Percentiles rank a stretch among this genome's conserved stretches.
Evolutionary conservation across 2,329 filamentous ascomycete species (phyloP).

Genomic region (Phoma sp.): DNA sequence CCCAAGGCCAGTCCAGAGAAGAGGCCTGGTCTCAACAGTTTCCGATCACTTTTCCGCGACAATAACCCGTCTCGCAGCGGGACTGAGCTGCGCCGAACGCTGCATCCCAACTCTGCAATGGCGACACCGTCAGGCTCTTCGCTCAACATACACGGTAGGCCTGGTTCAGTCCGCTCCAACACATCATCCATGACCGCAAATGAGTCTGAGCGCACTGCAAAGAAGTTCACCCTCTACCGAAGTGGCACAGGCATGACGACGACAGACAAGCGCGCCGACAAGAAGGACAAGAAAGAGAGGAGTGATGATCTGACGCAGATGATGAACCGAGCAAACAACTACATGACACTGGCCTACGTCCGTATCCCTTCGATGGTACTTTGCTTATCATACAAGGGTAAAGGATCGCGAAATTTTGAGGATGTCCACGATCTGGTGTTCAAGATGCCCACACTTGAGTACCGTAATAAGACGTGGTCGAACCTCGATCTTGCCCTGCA

Average conservation of each 20-base stretch:
- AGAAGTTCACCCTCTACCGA: constrained; percentile 48
- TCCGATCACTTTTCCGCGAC: constrained; percentile 45
- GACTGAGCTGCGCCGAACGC: constrained; percentile 38
- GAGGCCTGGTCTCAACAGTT: constrained; percentile 39
- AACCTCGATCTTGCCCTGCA: constrained; percentile 93
- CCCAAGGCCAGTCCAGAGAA: constrained; percentile 30
- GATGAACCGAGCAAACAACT: constrained; percentile 93
- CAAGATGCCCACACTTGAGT: constrained; percentile 90
- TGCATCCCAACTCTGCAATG: constrained; percentile 39
- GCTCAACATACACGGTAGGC: constrained; percentile 31
- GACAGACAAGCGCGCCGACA: constrained; percentile 50
- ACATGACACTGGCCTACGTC: constrained; percentile 96
- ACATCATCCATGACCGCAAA: constrained; percentile 30
- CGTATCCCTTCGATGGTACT: constrained; percentile 94
- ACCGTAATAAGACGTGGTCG: constrained; percentile 98
- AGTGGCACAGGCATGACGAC: constrained; percentile 47
- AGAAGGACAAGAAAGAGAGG: constrained; percentile 63
- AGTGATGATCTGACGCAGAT: constrained; percentile 95
- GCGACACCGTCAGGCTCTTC: constrained; percentile 14
- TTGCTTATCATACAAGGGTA: constrained; percentile 95
- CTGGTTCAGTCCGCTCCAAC: constrained; percentile 39
- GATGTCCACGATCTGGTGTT: constrained; percentile 99
- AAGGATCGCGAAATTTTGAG: constrained; percentile 91
- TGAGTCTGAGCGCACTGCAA: constrained; percentile 44
- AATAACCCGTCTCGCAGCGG: constrained; percentile 36